Percentiles rank a stretch among this genome's conserved stretches.
These are phyloP conservation scores for Xenosphaeropsis pyriputrescens DNA, from an alignment of 2,329 filamentous ascomycete species.

Conservation along the genomic window DNA sequence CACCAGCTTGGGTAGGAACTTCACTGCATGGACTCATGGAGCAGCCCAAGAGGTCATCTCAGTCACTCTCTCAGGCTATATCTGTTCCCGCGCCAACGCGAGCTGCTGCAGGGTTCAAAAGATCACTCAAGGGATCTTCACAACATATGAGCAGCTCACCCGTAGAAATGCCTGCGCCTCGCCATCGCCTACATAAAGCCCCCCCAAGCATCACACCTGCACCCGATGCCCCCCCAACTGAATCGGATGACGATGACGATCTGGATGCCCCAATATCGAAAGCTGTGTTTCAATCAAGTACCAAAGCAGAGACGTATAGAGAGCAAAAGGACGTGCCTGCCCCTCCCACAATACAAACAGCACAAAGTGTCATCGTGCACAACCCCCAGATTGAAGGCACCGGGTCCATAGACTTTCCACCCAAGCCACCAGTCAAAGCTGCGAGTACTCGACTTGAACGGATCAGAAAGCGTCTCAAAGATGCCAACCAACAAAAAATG, in stretches of 20 bases:
- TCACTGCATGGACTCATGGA: conserved; percentile 28
- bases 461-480: conserved; percentile 7
- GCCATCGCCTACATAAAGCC: no score
- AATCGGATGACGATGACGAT: conserved; percentile 13
- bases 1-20: conserved; percentile 20
- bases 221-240: conserved; percentile 3
- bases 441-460: conserved; percentile 1
- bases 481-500: conserved; percentile 5
- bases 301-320: no score
- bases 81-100: conserved; percentile 9
- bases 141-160: no score
- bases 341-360: no score
- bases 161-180: no score
- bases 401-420: conserved; percentile 2
- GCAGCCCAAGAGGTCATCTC: conserved; percentile 18
- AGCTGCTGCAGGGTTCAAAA: conserved; percentile 18
- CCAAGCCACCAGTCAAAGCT: conserved; percentile 2
- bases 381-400: no score
- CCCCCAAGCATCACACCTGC: no score
- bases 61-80: conserved; percentile 14
- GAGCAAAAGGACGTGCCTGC: no score
- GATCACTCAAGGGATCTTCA: not conserved
- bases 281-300: no score
- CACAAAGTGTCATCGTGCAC: no score
- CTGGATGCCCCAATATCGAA: conserved; percentile 11